Conservation (phyloP, 1,139 yeast genomes). For the Hyphopichia pseudoburtonii region DNA sequence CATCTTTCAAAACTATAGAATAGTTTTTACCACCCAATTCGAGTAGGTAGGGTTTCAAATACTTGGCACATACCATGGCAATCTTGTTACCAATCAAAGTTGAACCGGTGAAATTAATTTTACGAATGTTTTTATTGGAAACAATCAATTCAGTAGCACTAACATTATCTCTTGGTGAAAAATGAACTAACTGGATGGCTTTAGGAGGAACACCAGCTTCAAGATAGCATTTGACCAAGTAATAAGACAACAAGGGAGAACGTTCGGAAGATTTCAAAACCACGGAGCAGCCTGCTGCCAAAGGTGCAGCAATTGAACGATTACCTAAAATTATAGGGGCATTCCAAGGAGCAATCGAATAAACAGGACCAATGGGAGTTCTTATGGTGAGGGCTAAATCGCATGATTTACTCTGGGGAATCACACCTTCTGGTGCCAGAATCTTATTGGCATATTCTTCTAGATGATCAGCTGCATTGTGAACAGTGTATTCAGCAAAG, state of each 20-base stretch:
- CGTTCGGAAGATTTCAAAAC: slow-evolving; percentile 39
- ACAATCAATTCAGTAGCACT: slow-evolving; percentile 26
- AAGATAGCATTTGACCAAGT: slow-evolving; percentile 30
- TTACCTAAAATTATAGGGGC: slow-evolving; percentile 44
- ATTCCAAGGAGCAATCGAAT: slow-evolving; percentile 50
- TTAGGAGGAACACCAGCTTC: slow-evolving; percentile 41
- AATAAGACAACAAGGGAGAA: slow-evolving; percentile 30
- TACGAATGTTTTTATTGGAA: slow-evolving; percentile 23
- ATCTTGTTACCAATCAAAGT: slow-evolving; percentile 35
- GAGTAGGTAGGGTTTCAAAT: slow-evolving; percentile 37
- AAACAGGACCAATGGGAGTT: slow-evolving; percentile 45
- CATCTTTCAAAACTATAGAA: slow-evolving; percentile 32
- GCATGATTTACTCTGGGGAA: slow-evolving; percentile 16
- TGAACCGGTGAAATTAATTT: slow-evolving; percentile 47
- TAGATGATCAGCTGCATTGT: slow-evolving; percentile 20
- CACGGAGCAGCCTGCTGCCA: slow-evolving; percentile 55
- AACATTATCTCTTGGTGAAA: slow-evolving; percentile 24
- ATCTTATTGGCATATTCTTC: slow-evolving; percentile 22
- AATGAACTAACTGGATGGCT: slow-evolving; percentile 36
- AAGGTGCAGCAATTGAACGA: slow-evolving; percentile 41
- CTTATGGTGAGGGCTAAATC: slow-evolving; percentile 31
- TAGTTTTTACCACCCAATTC: slow-evolving; percentile 49
- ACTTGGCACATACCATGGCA: slow-evolving; percentile 31
- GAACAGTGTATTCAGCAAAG: slow-evolving; percentile 40
- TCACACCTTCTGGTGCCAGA: slow-evolving; percentile 23